Evolutionary conservation across 352 stramenopile genomes (phyloP).

Genomic region (Globisporangium carolinianum): DNA sequence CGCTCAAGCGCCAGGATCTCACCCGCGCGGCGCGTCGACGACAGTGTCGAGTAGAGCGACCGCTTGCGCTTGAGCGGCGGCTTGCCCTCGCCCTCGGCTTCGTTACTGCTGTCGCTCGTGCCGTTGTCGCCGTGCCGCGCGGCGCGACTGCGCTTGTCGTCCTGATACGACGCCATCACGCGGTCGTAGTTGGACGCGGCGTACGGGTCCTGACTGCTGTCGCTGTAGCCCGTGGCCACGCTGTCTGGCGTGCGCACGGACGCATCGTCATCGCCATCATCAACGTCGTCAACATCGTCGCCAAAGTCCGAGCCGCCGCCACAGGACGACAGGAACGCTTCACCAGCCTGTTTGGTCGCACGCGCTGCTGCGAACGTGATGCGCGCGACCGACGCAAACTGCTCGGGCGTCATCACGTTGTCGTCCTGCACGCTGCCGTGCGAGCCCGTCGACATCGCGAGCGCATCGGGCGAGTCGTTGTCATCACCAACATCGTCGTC

Average conservation of each 20-base stretch:
- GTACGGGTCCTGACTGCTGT: constrained; percentile 43
- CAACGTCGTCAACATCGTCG: not conserved
- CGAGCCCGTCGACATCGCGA: not conserved
- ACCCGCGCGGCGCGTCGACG: not conserved
- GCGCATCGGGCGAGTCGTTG: not conserved
- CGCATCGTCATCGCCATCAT: constrained; percentile 1
- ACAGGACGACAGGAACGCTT: constrained; percentile 27
- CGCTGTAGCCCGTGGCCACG: constrained; percentile 20
- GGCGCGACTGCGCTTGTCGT: constrained; percentile 12
- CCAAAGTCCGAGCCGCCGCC: not conserved
- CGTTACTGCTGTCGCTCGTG: not conserved
- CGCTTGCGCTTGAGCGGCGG: not conserved
- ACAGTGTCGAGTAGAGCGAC: not conserved
- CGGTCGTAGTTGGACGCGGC: constrained; percentile 56
- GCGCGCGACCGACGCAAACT: constrained; percentile 49
- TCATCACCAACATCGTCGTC: too few relatives aligned
- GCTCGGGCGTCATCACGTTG: constrained; percentile 31
- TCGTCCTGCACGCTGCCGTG: constrained; percentile 13
- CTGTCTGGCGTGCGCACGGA: constrained; percentile 3
- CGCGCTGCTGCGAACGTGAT: constrained; percentile 43
- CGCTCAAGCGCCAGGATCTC: constrained; percentile 28
- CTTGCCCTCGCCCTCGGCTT: not conserved
- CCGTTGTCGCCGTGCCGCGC: not conserved
- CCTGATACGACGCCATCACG: constrained; percentile 36
- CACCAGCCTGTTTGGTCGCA: constrained; percentile 27